Evolutionary conservation across 1,139 yeast species (phyloP).

Genomic region (Diutina sp.): DNA sequence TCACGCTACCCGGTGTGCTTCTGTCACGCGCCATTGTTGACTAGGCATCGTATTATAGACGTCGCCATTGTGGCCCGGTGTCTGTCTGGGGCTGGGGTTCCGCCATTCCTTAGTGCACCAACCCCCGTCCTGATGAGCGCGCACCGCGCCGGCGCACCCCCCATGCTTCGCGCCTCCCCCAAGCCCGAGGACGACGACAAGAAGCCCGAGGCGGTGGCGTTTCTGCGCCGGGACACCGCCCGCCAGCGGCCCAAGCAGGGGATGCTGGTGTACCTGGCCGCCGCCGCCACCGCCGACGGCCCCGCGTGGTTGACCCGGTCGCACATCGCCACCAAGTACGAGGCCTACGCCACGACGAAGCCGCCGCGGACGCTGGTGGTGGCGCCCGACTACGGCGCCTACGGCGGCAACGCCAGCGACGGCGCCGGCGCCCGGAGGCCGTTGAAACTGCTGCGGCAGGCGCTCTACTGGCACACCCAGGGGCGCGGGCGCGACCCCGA

Average conservation of each 20-base stretch:
- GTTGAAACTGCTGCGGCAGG: not conserved
- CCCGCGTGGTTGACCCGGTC: not conserved
- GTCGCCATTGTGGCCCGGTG: not conserved
- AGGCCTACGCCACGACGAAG: not conserved
- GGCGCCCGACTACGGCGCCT: not conserved
- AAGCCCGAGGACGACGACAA: not conserved
- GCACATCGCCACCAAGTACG: constrained; percentile 1
- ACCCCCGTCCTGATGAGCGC: not conserved
- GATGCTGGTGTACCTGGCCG: not conserved
- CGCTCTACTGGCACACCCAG: not conserved
- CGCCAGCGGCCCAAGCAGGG: constrained; percentile 1
- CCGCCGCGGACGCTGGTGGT: not conserved
- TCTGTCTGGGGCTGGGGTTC: not conserved
- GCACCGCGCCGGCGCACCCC: not conserved
- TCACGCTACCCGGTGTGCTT: too few species aligned
- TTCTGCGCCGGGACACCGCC: not conserved
- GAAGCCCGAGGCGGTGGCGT: not conserved
- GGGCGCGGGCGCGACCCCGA: not conserved
- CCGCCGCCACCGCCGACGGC: not conserved
- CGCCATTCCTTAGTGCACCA: not conserved
- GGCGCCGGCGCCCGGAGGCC: not conserved
- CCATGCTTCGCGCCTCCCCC: not conserved
- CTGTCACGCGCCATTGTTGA: too few species aligned
- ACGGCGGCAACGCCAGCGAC: not conserved
- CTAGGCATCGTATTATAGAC: too few species aligned